Conservation (phyloP, 176 grass and related monocot species). For the Tillandsia leiboldiana region DNA sequence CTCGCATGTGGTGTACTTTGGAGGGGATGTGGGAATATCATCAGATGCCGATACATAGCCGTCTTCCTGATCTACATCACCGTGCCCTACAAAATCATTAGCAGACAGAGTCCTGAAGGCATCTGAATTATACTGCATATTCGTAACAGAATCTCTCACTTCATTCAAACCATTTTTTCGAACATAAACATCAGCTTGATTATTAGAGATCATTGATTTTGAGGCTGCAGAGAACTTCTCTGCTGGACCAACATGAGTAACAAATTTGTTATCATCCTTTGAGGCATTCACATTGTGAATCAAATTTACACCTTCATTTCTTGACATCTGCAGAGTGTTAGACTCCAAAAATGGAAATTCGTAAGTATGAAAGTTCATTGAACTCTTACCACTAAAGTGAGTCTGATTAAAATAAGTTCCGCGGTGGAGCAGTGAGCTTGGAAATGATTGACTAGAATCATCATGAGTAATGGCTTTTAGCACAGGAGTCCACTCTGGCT, state of each 20-base stretch:
- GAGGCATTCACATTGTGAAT: constrained; percentile 10
- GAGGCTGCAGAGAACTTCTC: constrained; percentile 9
- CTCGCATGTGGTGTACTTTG: constrained; percentile 72
- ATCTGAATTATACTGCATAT: constrained; percentile 12
- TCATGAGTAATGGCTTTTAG: constrained; percentile 18
- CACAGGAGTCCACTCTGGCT: constrained; percentile 24
- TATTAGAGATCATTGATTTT: constrained; percentile 1
- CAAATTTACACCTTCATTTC: constrained; percentile 37
- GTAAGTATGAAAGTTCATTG: not conserved
- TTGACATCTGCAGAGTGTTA: constrained; percentile 22
- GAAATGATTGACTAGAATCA: constrained; percentile 41
- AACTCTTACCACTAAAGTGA: not conserved
- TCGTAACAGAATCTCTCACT: constrained; percentile 4
- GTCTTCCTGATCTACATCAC: constrained; percentile 41
- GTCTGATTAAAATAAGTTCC: constrained; percentile 8
- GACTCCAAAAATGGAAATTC: constrained; percentile 1
- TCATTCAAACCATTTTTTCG: constrained; percentile 3
- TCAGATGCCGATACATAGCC: constrained; percentile 41
- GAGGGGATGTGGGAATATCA: constrained; percentile 53
- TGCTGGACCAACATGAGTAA: constrained; percentile 2
- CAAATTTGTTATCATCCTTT: constrained; percentile 10
- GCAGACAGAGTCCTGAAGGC: constrained; percentile 3
- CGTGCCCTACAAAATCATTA: not conserved
- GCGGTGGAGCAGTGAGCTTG: constrained; percentile 16
- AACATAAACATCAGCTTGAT: constrained; percentile 1